Evolutionary conservation across 305 asterid species (phyloP), one percentile per base, ranked within the genome.

Genomic region (Andrographis paniculata): DNA sequence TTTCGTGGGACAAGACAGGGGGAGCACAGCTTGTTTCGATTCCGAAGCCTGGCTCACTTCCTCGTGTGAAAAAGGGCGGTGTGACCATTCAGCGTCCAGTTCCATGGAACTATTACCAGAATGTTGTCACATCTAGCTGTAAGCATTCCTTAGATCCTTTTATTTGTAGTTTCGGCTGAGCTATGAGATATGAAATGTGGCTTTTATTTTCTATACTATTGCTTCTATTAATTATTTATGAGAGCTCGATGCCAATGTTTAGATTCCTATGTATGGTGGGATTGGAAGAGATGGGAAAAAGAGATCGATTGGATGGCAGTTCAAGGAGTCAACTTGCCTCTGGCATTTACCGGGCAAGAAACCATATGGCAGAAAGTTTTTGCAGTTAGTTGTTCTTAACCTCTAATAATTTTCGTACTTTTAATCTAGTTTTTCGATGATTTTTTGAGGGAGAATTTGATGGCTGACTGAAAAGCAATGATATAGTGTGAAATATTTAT

Each of bases 211-310:
- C 17, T 13, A 30, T 16, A 24, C 59, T 55, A 43, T 48, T 38
- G 42, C 56, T 59, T 48, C 50, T 56, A 58, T 56, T 42, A 48
- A 55, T 52, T 53, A 59, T 59, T 61, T 63, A 49, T 17, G 50
- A 30, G 44, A 54, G 12, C 22, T 50, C 9, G 13, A 6, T 33
- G 39, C n/a, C 39, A 15, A 16, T 4, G 14, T 58, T 69, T 84
- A 89, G 98, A 89, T 76, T 89, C 98, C 41, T 89, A 74, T 66
- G 96, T 80, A 62, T 89, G 98, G 98, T 89, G 98, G 98, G 86
- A 82, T 60, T 89, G 96, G 98, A 72, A 68, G 75, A 86, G 98
- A 77, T 89, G 98, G 96, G 98, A 80, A 74, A 89, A 86, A 65
- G 98, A 89, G 71, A 74, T 89, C 22, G 98, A 89, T 49, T 89